These are phyloP conservation scores for Emergomyces orientalis DNA, from an alignment of 2,329 filamentous ascomycete genomes.

Conservation along the genomic window DNA sequence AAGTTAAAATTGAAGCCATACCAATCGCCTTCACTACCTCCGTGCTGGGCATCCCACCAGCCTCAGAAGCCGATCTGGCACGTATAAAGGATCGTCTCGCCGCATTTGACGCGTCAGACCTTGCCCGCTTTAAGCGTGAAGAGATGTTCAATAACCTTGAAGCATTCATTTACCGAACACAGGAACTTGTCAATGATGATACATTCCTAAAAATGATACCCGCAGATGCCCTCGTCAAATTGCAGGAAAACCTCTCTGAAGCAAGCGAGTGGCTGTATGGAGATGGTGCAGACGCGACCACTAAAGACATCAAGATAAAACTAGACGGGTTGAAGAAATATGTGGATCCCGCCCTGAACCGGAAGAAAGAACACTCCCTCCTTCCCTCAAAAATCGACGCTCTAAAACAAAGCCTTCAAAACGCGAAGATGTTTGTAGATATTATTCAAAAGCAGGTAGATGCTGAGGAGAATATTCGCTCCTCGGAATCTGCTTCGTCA, in stretches of 20 bases:
- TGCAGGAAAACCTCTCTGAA: constrained; percentile 59
- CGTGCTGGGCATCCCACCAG: constrained; percentile 36
- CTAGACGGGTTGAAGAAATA: constrained; percentile 69
- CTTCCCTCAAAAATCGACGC: constrained; percentile 60
- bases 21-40: constrained; percentile 42
- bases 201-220: constrained; percentile 65
- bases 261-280: constrained; percentile 86
- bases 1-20: constrained; percentile 45
- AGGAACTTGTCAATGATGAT: constrained; percentile 71
- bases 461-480: constrained; percentile 54
- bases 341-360: constrained; percentile 64
- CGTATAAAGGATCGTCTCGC: constrained; percentile 62
- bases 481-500: constrained; percentile 34
- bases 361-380: constrained; percentile 61
- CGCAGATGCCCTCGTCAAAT: constrained; percentile 52
- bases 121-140: constrained; percentile 64
- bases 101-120: constrained; percentile 80
- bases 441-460: constrained; percentile 65
- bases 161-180: constrained; percentile 78
- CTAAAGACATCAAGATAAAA: constrained; percentile 64
- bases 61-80: constrained; percentile 30
- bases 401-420: constrained; percentile 61
- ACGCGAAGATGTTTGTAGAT: constrained; percentile 60
- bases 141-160: constrained; percentile 91
- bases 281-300: constrained; percentile 66